Conservation (phyloP, 1,284 basidiomycete genomes). For the Pholiota adiposa region DNA sequence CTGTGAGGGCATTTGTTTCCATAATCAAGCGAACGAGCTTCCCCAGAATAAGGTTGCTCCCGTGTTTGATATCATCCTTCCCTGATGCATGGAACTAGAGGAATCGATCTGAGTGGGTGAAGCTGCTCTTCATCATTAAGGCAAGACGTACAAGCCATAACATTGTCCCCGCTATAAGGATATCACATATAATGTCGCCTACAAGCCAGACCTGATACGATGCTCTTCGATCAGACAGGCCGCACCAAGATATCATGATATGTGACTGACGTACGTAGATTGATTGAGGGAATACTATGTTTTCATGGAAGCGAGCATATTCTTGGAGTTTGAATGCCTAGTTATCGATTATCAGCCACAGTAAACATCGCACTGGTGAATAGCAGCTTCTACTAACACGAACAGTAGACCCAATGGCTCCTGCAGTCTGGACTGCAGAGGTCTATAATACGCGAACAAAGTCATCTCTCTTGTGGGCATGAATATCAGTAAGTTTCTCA, state of each 20-base stretch:
- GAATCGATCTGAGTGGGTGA: no score
- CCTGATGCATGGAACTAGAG: background rate
- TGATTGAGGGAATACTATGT: constrained; percentile 7
- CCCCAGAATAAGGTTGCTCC: constrained; percentile 9
- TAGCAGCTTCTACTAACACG: constrained; percentile 5
- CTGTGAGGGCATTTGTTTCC: constrained; percentile 16
- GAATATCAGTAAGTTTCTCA: background rate
- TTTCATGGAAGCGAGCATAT: constrained; percentile 9
- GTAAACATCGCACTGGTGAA: no score
- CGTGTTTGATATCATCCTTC: constrained; percentile 5
- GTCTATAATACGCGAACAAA: constrained; percentile 1
- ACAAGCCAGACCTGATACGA: constrained; percentile 11
- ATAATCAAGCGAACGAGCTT: constrained; percentile 13
- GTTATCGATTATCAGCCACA: background rate
- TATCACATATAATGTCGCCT: constrained; percentile 14
- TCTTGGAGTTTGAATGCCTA: constrained; percentile 17
- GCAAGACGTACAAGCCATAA: constrained; percentile 9
- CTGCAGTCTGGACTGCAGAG: constrained; percentile 8
- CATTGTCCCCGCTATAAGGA: constrained; percentile 15
- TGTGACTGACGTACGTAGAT: constrained; percentile 3
- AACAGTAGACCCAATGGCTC: constrained; percentile 5
- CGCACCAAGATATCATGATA: background rate
- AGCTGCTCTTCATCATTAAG: no score
- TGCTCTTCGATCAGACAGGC: background rate
- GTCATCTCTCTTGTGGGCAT: background rate